Conservation (phyloP, 2,329 filamentous ascomycete species). For the Curvularia lunata region DNA sequence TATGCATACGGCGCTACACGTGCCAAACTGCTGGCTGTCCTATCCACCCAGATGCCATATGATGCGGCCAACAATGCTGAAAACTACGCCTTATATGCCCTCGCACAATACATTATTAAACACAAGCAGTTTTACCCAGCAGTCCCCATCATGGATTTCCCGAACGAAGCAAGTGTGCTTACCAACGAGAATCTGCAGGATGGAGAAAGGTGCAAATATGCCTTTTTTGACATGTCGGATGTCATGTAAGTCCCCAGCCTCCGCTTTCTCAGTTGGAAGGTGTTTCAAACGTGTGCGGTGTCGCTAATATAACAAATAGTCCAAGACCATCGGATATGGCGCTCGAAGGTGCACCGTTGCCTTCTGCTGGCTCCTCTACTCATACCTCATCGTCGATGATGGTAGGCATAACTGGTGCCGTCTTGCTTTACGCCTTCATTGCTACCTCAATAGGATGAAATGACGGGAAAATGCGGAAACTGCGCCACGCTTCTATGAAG, state of each 20-base stretch:
- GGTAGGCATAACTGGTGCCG: constrained; percentile 10
- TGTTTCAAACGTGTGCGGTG: neutral
- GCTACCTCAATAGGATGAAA: constrained; percentile 26
- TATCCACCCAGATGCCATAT: constrained; percentile 42
- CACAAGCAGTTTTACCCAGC: constrained; percentile 41
- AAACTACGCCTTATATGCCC: constrained; percentile 45
- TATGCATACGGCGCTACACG: constrained; percentile 44
- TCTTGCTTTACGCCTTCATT: constrained; percentile 11
- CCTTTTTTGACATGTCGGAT: constrained; percentile 39
- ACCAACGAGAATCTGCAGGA: constrained; percentile 44
- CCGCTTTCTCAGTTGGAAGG: neutral
- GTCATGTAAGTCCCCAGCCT: constrained; percentile 31
- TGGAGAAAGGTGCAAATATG: constrained; percentile 37
- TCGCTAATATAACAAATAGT: constrained; percentile 10
- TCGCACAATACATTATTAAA: constrained; percentile 40
- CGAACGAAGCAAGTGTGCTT: constrained; percentile 38
- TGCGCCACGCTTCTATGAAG: neutral
- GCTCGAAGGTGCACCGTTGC: constrained; percentile 29
- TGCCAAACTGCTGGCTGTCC: constrained; percentile 39
- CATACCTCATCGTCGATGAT: constrained; percentile 7
- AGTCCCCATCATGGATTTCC: constrained; percentile 41
- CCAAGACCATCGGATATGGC: constrained; percentile 24
- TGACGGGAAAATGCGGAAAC: neutral
- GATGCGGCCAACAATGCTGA: constrained; percentile 45
- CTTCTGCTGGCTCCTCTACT: constrained; percentile 23